Percentiles rank a stretch among this genome's conserved stretches.
Conservation (phyloP, 2,329 filamentous ascomycete genomes). For the Claviceps pazoutovae region DNA sequence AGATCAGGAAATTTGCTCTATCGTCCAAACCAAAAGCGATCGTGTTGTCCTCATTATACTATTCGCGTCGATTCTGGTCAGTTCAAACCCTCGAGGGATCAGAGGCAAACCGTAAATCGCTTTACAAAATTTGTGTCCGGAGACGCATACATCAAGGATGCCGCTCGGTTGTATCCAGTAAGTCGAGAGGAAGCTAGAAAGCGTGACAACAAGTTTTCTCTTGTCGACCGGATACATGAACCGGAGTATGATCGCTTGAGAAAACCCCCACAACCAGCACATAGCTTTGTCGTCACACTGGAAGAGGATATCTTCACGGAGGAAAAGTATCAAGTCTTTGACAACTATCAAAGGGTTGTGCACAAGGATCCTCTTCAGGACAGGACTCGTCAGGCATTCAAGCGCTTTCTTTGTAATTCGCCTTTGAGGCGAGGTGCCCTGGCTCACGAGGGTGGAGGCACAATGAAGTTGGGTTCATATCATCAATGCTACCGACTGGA, state of each 20-base stretch:
- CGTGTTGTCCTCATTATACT: slow-evolving; percentile 88
- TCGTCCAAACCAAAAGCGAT: slow-evolving; percentile 60
- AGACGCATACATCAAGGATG: slow-evolving; percentile 50
- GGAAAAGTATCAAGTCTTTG: slow-evolving; percentile 61
- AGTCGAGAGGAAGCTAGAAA: slow-evolving; percentile 51
- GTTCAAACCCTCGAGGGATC: slow-evolving; percentile 56
- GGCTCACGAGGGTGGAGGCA: slow-evolving; percentile 32
- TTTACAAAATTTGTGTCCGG: slow-evolving; percentile 63
- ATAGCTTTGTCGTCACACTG: slow-evolving; percentile 54
- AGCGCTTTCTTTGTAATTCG: slow-evolving; percentile 59
- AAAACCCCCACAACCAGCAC: slow-evolving; percentile 48
- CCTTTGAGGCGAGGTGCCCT: slow-evolving; percentile 40
- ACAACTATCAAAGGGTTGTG: slow-evolving; percentile 61
- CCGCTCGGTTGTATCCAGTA: slow-evolving; percentile 49
- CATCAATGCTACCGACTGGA: slow-evolving; percentile 75
- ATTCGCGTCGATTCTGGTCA: slow-evolving; percentile 54
- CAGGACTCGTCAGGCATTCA: slow-evolving; percentile 49
- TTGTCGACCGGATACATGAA: slow-evolving; percentile 55
- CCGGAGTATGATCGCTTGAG: slow-evolving; percentile 43
- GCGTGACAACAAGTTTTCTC: slow-evolving; percentile 52
- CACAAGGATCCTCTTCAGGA: slow-evolving; percentile 51
- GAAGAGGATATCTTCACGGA: slow-evolving; percentile 58
- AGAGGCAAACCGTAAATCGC: slow-evolving; percentile 61
- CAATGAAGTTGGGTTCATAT: slow-evolving; percentile 52
- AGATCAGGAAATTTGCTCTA: slow-evolving; percentile 60